These are phyloP conservation scores for Pythium coloratum DNA, from an alignment of 352 stramenopile genomes.

Conservation along the genomic window DNA sequence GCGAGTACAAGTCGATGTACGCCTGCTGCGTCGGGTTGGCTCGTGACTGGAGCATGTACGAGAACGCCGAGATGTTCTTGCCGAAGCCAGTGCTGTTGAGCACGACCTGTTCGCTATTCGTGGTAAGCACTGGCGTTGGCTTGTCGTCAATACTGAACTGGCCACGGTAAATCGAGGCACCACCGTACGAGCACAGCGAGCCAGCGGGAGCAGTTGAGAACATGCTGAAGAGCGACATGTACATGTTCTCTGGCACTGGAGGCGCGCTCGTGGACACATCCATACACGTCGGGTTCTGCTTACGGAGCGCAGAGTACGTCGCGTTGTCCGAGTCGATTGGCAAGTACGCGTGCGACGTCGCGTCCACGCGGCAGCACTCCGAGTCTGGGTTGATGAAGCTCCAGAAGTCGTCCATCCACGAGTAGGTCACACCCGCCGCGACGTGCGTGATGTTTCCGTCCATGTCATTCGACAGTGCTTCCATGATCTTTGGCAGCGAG, in stretches of 20 bases:
- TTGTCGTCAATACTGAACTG: slow-evolving; percentile 66
- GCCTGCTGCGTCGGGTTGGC: slow-evolving; percentile 39
- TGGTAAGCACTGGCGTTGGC: slow-evolving; percentile 42
- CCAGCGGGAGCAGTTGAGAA: slow-evolving; percentile 51
- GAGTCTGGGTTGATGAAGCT: slow-evolving; percentile 54
- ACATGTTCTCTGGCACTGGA: slow-evolving; percentile 47
- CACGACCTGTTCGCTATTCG: slow-evolving; percentile 34
- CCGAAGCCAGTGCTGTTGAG: slow-evolving; percentile 56
- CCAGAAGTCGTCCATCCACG: slow-evolving; percentile 82
- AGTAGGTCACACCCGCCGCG: slow-evolving; percentile 47
- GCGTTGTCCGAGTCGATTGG: slow-evolving; percentile 39
- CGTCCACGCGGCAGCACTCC: slow-evolving; percentile 67
- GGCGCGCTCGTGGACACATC: slow-evolving; percentile 31
- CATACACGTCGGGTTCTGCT: slow-evolving; percentile 41
- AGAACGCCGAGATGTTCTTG: slow-evolving; percentile 56
- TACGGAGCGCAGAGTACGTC: slow-evolving; percentile 29
- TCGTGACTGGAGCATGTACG: slow-evolving; percentile 62
- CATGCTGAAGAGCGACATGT: slow-evolving; percentile 75
- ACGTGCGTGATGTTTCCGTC: slow-evolving; percentile 48
- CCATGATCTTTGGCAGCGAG: slow-evolving; percentile 65
- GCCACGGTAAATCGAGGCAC: slow-evolving; percentile 60
- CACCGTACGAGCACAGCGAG: slow-evolving; percentile 53
- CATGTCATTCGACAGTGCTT: slow-evolving; percentile 35
- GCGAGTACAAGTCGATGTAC: slow-evolving; percentile 50
- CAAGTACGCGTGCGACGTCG: slow-evolving; percentile 37